Base-by-base conservation (phyloP, 1,139 yeast species). In the Debaryomyces subglobosus region DNA sequence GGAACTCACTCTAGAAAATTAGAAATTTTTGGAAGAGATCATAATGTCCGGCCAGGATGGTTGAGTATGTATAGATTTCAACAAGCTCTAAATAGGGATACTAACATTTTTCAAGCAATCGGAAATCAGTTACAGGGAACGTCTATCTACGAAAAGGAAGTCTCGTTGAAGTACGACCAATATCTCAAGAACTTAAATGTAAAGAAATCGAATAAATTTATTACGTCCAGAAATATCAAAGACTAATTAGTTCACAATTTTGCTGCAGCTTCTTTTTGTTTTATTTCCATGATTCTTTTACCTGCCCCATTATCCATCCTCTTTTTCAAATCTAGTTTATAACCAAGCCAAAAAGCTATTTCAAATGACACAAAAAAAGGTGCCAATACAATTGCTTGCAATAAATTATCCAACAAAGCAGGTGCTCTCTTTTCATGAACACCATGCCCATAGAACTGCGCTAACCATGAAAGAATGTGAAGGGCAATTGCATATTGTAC, bases 371-470 rank as follows among this genome's bases (percentile, higher is more conserved):
- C 96, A 63, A 94, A 92, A 60, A 82, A 90, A 2, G 98, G 98
- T 0, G 98, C 98, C 56, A 91, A 74, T 0, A 92, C 92, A 30
- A 94, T 65, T 1, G 97, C 96, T 62, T 91, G 97, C 10, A 86
- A 69, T 46, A 90, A 70, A 61, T 86, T 92, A 60, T 91, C 97
- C 45, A 89, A 65, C 49, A 94, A 69, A 0, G 98, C 97, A 0
- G 99, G 99, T 1, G 92, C 89, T 44, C 92, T 76, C 52, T 77
- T 78, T 63, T 94, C 99, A 59, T 83, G 89, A 15, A 81, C 77
- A 1, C 88, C 94, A 62, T 94, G 98, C 4, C 97, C 97, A 50
- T 86, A 75, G 65, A 94, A 91, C 62, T 94, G 98, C n/a, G 84
- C 84, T 18, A 84, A 60, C 98, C 99, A 94, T 12, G 88, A 72